A percentile compares a stretch with the other conserved stretches of the same genome.
These are phyloP conservation scores for Phytophthora aleatoria DNA, from an alignment of 352 stramenopile genomes.

Conservation along the genomic window DNA sequence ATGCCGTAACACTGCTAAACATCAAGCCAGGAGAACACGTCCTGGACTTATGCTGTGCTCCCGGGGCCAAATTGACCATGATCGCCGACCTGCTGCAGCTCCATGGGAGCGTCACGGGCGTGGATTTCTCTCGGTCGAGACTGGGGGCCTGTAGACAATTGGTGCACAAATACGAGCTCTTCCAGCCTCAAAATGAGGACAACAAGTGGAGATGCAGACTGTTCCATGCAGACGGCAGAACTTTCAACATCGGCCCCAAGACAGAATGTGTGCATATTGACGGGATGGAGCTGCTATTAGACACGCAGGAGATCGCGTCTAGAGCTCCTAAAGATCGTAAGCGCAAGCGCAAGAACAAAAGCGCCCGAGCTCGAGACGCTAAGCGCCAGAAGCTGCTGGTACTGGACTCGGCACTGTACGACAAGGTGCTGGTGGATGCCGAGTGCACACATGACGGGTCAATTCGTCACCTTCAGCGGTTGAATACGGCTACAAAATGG, in stretches of 20 bases:
- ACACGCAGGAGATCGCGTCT: conserved; percentile 64
- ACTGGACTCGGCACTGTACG: conserved; percentile 63
- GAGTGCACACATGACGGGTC: conserved; percentile 96
- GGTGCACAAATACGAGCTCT: conserved; percentile 93
- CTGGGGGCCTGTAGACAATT: conserved; percentile 89
- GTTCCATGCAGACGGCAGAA: conserved; percentile 80
- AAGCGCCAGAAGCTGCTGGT: conserved; percentile 51
- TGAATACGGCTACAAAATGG: conserved; percentile 74
- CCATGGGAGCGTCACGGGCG: conserved; percentile 66
- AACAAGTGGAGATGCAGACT: conserved; percentile 68
- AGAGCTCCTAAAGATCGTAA: conserved; percentile 49
- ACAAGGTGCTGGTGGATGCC: conserved; percentile 95
- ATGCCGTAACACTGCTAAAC: conserved; percentile 64
- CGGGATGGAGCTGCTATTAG: conserved; percentile 59
- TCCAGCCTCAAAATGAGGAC: conserved; percentile 31
- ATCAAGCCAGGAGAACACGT: conserved; percentile 81
- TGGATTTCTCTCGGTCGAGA: conserved; percentile 89
- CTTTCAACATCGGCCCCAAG: conserved; percentile 61
- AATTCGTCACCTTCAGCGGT: conserved; percentile 85
- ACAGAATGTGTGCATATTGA: conserved; percentile 48
- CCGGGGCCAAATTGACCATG: conserved; percentile 92
- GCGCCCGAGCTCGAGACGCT: conserved; percentile 55
- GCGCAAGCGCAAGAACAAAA: conserved; percentile 94
- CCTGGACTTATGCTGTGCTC: conserved; percentile 94
- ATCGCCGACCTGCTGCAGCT: conserved; percentile 85